Base-by-base conservation (phyloP, 106 monocot genomes). In the Platanthera guangdongensis region DNA sequence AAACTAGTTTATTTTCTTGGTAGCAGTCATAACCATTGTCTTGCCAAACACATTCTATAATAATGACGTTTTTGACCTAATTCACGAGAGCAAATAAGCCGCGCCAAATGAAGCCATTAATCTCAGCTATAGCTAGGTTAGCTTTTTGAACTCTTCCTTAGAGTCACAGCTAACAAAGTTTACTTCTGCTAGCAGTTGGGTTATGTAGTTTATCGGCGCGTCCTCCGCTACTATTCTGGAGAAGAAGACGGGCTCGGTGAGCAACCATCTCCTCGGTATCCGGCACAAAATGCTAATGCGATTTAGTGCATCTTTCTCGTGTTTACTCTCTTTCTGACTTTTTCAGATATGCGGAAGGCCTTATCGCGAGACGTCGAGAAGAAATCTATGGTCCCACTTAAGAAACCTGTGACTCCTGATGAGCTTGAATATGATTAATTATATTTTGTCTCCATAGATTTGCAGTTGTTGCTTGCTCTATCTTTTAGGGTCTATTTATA, bases 221-320 rank as follows among this genome's bases (percentile, higher is more conserved):
- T 99, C 3, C 72, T 99, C 47, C 99, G 99, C 19, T 99, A 99
- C 78, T 99, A 99, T 77, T 99, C 99, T n/a, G 99, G 99, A 5
- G 99, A 99, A 84, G 99, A 99, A 84, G 99, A 99, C 82, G 99
- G 92, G 47, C 79, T 99, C 59, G 99, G 99, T 99, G 81, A 85
- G 82, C 80, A 2, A 52, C 7, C 30, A 7, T 13, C 60, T 18
- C n/a, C n/a, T 10, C 8, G 12, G 53, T 65, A 9, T 64, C 0
- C 0, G 5, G 64, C 0, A 0, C 64, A 64, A 64, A 21, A 25
- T 65, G 18, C 30, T 65, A 28, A 53, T 53, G 8, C 15, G 39
- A 9, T 10, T 68, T 32, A 45, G 45, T 14, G 8, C 19, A 10
- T 68, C 46, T 45, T 39, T 11, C 12, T 47, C 14, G 14, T 69